A percentile compares a stretch with the other conserved stretches of the same genome.
Evolutionary conservation across 257 asterid species (phyloP).

Genomic region (Solanum tarapatanum): DNA sequence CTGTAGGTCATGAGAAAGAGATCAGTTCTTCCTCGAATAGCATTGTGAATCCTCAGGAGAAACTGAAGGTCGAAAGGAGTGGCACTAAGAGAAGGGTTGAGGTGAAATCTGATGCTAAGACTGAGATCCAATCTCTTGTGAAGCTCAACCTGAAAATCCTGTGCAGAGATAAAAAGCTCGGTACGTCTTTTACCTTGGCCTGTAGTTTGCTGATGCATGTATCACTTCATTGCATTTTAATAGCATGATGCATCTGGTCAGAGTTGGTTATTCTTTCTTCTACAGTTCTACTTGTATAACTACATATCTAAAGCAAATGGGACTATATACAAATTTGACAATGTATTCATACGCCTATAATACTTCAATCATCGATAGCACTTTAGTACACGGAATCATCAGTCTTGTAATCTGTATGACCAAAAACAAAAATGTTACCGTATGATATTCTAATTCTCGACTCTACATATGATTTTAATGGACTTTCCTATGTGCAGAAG

Average conservation of each 20-base stretch:
- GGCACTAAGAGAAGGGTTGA: conserved; percentile 11
- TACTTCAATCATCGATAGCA: background rate
- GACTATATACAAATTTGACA: background rate
- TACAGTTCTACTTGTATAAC: background rate
- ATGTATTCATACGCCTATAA: background rate
- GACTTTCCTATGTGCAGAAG: conserved; percentile 23
- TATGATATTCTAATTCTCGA: background rate
- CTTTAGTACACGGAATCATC: background rate
- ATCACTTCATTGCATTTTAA: background rate
- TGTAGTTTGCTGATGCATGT: background rate
- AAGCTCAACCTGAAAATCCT: conserved; percentile 65
- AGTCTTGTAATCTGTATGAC: background rate
- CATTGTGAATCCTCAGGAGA: conserved; percentile 16
- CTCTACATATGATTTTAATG: background rate
- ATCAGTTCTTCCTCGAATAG: conserved; percentile 17
- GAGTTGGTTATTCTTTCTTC: background rate
- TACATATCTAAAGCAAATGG: background rate
- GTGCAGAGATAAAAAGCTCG: conserved; percentile 35
- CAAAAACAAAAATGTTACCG: background rate
- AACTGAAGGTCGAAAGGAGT: conserved; percentile 16
- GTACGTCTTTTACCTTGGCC: conserved; percentile 17
- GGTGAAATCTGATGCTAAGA: conserved; percentile 38
- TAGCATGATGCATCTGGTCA: background rate
- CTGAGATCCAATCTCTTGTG: conserved; percentile 65
- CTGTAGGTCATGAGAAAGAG: conserved; percentile 5